Evolutionary conservation across 768 basidiomycete species (phyloP).

Genomic region (Termitomyces sp.): DNA sequence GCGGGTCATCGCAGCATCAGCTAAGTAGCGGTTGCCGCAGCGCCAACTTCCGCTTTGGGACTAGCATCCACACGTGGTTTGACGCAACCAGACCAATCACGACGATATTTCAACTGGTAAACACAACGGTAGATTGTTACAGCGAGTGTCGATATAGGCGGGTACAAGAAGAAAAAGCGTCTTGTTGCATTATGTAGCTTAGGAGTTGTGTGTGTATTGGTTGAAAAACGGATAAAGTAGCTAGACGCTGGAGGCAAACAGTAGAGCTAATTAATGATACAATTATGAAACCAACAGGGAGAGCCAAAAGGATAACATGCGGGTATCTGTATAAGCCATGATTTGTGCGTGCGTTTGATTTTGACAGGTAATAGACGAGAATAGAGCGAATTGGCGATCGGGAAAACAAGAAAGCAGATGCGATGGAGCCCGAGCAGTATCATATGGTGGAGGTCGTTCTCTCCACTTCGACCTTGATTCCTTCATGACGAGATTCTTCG

Average conservation of each 20-base stretch:
- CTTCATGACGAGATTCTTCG: background rate
- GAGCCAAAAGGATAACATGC: constrained; percentile 3
- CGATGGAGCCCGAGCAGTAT: constrained; percentile 5
- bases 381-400: background rate
- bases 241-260: background rate
- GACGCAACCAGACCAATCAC: background rate
- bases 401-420: constrained; percentile 14
- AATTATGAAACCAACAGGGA: constrained; percentile 2
- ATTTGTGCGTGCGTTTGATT: constrained; percentile 4
- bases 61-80: constrained; percentile 6
- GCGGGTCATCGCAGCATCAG: background rate
- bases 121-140: background rate
- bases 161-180: background rate
- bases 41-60: background rate
- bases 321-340: constrained; percentile 4
- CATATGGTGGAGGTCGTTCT: constrained; percentile 50
- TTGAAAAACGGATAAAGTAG: background rate
- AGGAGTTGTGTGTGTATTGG: constrained; percentile 4
- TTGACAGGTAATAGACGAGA: constrained; percentile 1
- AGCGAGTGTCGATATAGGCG: background rate
- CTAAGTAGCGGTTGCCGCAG: background rate
- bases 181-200: background rate
- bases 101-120: background rate
- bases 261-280: constrained; percentile 6
- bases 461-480: constrained; percentile 60